phyloP scores from a whole-genome alignment of 306 rosid species.

The Canavalia gladiata region DNA sequence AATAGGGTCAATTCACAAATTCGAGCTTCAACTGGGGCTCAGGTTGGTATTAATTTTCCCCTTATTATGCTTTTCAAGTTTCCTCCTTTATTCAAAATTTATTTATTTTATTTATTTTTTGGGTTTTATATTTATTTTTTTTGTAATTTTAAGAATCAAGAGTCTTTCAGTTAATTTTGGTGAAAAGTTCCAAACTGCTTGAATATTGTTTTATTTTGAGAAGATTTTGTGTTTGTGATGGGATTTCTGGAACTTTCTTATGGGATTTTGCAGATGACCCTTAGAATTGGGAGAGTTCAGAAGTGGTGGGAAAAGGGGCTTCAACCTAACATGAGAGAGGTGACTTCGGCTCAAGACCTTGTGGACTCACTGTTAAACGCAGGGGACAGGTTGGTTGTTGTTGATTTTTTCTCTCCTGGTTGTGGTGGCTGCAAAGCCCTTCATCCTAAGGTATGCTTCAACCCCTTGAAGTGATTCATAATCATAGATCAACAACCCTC shows the following conservation, averaged over 20 bases:
- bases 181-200: neutral
- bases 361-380: slow-evolving; percentile 80
- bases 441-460: slow-evolving; percentile 78
- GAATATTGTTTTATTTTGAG: neutral
- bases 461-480: neutral
- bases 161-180: neutral
- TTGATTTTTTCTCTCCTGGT: slow-evolving; percentile 93
- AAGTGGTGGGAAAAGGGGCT: slow-evolving; percentile 95
- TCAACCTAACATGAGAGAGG: slow-evolving; percentile 84
- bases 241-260: slow-evolving; percentile 4
- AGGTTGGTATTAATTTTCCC: slow-evolving; percentile 56
- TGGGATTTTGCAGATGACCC: slow-evolving; percentile 55
- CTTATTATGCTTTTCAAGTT: neutral
- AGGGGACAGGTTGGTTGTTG: slow-evolving; percentile 80
- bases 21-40: slow-evolving; percentile 52
- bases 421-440: slow-evolving; percentile 98
- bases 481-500: too few species aligned
- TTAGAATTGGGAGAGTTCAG: slow-evolving; percentile 68
- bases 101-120: neutral
- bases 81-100: neutral
- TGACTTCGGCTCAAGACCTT: slow-evolving; percentile 74
- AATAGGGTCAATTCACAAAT: slow-evolving; percentile 35
- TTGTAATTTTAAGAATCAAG: neutral
- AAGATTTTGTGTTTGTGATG: slow-evolving; percentile 7
- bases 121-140: neutral